Evolutionary conservation across 352 stramenopile genomes (phyloP).

Genomic region (Globisporangium recalcitrans): DNA sequence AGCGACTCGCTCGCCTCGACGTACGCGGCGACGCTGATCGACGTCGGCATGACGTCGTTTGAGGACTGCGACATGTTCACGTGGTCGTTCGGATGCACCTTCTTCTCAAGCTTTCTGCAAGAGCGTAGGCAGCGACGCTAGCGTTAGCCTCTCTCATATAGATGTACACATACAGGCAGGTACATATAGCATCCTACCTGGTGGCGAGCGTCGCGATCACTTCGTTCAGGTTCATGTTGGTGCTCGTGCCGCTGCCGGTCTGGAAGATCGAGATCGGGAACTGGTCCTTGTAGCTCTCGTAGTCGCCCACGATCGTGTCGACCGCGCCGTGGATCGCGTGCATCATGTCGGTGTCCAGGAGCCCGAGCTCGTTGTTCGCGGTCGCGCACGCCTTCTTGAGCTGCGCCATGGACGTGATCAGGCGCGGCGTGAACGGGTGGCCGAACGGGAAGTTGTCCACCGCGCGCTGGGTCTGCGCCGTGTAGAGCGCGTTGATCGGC

Average conservation of each 20-base stretch:
- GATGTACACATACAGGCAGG: too few species aligned
- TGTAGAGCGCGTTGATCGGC: slow-evolving; percentile 38
- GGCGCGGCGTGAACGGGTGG: slow-evolving; percentile 34
- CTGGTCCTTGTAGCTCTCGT: slow-evolving; percentile 28
- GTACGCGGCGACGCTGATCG: slow-evolving; percentile 48
- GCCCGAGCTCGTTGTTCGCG: slow-evolving; percentile 36
- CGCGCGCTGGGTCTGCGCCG: slow-evolving; percentile 46
- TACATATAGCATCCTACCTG: slow-evolving; percentile 5
- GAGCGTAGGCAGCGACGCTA: slow-evolving; percentile 30
- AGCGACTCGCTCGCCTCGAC: slow-evolving; percentile 46
- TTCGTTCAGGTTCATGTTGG: slow-evolving; percentile 98
- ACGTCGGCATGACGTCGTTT: slow-evolving; percentile 58
- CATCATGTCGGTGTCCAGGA: slow-evolving; percentile 31
- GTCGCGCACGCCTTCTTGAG: slow-evolving; percentile 44
- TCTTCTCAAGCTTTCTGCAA: slow-evolving; percentile 65
- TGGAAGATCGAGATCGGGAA: slow-evolving; percentile 76
- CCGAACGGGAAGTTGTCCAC: slow-evolving; percentile 51
- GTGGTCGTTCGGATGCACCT: slow-evolving; percentile 80
- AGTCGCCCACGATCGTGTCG: slow-evolving; percentile 31
- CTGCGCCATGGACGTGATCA: slow-evolving; percentile 40
- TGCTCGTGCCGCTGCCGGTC: slow-evolving; percentile 94
- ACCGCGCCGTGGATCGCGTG: slow-evolving; percentile 30
- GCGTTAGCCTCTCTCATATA: background rate
- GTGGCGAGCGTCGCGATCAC: slow-evolving; percentile 90
- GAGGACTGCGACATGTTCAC: slow-evolving; percentile 72